phyloP scores from a whole-genome alignment of 2,329 filamentous ascomycete species.

The Talaromyces sp. region DNA sequence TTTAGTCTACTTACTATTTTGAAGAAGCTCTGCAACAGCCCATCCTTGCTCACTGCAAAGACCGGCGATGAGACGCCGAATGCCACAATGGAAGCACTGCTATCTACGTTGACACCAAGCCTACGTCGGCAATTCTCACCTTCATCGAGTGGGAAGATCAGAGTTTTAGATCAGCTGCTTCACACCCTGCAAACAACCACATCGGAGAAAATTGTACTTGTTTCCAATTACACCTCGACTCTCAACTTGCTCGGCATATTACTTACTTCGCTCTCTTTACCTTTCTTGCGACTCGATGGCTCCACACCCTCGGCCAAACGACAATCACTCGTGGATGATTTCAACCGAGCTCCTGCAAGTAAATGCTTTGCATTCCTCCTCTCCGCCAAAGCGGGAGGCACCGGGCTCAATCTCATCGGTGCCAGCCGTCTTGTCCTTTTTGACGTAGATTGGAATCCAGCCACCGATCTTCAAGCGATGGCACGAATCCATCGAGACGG shows the following conservation, averaged over 20 bases:
- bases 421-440: conserved; percentile 68
- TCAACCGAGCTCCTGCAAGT: conserved; percentile 59
- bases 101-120: conserved; percentile 55
- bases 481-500: conserved; percentile 70
- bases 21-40: conserved; percentile 73
- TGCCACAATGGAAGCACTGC: conserved; percentile 46
- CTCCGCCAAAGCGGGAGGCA: conserved; percentile 68
- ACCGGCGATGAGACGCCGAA: conserved; percentile 46
- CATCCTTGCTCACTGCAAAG: conserved; percentile 57
- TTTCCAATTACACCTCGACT: conserved; percentile 74
- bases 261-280: conserved; percentile 57
- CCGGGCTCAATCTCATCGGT: conserved; percentile 67
- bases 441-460: conserved; percentile 74
- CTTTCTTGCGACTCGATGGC: conserved; percentile 67
- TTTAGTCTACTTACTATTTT: conserved; percentile 68
- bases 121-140: conserved; percentile 54
- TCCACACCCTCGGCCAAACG: conserved; percentile 62
- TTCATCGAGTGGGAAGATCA: conserved; percentile 62
- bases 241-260: conserved; percentile 64
- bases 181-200: conserved; percentile 60
- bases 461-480: conserved; percentile 71
- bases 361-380: conserved; percentile 66
- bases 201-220: conserved; percentile 67
- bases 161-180: conserved; percentile 64
- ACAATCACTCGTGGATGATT: conserved; percentile 66